Evolutionary conservation across 208 protist species (phyloP), one percentile per base, ranked within the genome.

Genomic region (Crithidia thermophila): DNA sequence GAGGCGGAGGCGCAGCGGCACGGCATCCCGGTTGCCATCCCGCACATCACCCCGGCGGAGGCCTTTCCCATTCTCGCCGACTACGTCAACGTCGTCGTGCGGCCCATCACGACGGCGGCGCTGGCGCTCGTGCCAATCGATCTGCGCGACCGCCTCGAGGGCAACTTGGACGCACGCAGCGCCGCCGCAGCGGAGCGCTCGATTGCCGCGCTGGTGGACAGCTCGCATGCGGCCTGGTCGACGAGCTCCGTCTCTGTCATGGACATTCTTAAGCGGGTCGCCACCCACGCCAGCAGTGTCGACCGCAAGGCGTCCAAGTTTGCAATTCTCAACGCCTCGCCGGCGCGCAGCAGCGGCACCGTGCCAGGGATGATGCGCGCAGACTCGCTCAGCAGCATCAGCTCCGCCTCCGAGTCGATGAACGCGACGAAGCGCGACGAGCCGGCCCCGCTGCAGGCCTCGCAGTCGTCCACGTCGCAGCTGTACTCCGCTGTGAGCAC

Each of bases 271-370:
- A 82, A 85, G 42, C 88, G 84, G 55, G 60, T 82, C 18, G 82
- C 86, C 6, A 84, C 79, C 30, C 87, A 93, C 65, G 86, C 90
- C 9, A 86, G 75, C 42, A 92, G 85, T 56, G 74, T 95, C 8
- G 87, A 95, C 67, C 82, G 90, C 3, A 93, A 95, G 53, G 90
- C 85, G 11, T 93, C 87, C 20, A 87, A 91, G 61, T 65, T 67
- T 33, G 90, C 90, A 30, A 95, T 95, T 64, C 64, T 95, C 31
- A 91, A 95, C 43, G 90, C 90, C 18, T 88, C 85, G 13, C 84
- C 84, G 2, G 66, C 75, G 14, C 79, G 84, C 39, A 59, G 62
- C 2, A 66, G 63, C 18, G 64, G 66, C 25, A 62, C 73, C 21
- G 65, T 53, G 18, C 60, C 75, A 23, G 34, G 45, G 27, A 45